Conservation (phyloP, 331 rosid genomes). For the Rosa hybrid region DNA sequence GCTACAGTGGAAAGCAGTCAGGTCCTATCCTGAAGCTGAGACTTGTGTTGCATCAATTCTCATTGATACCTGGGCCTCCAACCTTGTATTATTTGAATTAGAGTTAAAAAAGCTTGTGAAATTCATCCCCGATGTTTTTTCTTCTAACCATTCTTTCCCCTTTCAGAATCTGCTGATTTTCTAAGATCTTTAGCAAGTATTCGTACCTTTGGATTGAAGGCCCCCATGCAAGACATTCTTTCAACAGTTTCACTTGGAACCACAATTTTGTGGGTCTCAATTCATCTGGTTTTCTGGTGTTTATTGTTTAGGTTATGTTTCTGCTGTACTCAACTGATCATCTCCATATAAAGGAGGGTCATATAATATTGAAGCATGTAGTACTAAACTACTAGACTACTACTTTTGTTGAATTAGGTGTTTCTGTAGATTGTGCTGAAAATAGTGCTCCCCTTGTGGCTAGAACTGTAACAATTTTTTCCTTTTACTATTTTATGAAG, state of each 20-base stretch:
- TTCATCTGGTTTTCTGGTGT: constrained; percentile 20
- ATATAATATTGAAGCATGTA: constrained; percentile 1
- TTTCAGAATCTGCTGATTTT: constrained; percentile 32
- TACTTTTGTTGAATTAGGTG: constrained; percentile 22
- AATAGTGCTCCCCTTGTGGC: neutral
- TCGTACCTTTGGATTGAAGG: constrained; percentile 23
- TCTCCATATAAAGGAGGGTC: constrained; percentile 7
- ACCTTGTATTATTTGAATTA: constrained; percentile 41
- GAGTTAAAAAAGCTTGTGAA: constrained; percentile 32
- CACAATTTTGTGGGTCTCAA: constrained; percentile 7
- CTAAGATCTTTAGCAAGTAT: constrained; percentile 31
- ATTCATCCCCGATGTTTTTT: constrained; percentile 24
- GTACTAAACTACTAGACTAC: neutral
- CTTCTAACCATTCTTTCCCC: constrained; percentile 44
- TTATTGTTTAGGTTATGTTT: constrained; percentile 15
- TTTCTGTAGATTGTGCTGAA: constrained; percentile 6
- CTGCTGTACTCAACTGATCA: constrained; percentile 21
- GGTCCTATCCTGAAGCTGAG: constrained; percentile 25
- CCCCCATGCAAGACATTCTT: constrained; percentile 24
- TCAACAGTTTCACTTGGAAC: constrained; percentile 21
- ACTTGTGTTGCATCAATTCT: constrained; percentile 36
- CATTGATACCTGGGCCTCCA: constrained; percentile 34
- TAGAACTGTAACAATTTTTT: neutral
- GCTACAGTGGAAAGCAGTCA: constrained; percentile 20
- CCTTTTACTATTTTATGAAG: neutral